A percentile compares a stretch with the other conserved stretches of the same genome.
Conservation (phyloP, 2,329 filamentous ascomycete species). For the Hypoxylon rubiginosum region DNA sequence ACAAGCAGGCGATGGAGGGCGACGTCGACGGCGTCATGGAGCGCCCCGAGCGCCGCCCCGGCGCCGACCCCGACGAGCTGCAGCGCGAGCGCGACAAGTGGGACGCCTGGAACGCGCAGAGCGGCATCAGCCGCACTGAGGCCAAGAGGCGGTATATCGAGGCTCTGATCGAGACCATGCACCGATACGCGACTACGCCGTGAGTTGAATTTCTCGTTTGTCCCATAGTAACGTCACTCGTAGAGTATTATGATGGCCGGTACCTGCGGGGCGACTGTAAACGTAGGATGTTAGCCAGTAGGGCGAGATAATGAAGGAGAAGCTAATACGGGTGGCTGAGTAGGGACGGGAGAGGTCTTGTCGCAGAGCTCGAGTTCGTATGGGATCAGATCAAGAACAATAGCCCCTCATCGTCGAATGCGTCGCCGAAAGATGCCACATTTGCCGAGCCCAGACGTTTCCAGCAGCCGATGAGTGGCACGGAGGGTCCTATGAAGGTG, state of each 20-base stretch:
- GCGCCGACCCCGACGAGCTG: slow-evolving; percentile 66
- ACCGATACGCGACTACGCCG: slow-evolving; percentile 90
- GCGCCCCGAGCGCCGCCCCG: slow-evolving; percentile 71
- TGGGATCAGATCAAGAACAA: slow-evolving; percentile 98
- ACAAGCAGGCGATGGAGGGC: slow-evolving; percentile 99
- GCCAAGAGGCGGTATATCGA: slow-evolving; percentile 95
- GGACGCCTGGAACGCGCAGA: slow-evolving; percentile 96
- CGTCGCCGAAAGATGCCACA: slow-evolving; percentile 63
- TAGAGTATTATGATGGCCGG: background rate
- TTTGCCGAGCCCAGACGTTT: slow-evolving; percentile 59
- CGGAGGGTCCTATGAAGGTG: slow-evolving; percentile 74
- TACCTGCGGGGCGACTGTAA: background rate
- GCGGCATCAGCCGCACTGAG: slow-evolving; percentile 86
- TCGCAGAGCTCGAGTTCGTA: slow-evolving; percentile 96
- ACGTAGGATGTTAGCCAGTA: background rate
- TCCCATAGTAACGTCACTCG: background rate
- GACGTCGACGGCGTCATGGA: slow-evolving; percentile 96
- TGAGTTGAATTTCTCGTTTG: slow-evolving; percentile 56
- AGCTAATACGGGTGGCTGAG: slow-evolving; percentile 17
- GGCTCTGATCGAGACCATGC: slow-evolving; percentile 96
- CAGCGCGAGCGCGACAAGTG: slow-evolving; percentile 77
- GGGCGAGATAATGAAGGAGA: background rate
- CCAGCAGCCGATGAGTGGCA: slow-evolving; percentile 62
- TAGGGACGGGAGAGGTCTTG: slow-evolving; percentile 86
- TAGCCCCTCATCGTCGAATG: slow-evolving; percentile 72